Conservation (phyloP, 768 basidiomycete species). For the Mrakia gelida region DNA sequence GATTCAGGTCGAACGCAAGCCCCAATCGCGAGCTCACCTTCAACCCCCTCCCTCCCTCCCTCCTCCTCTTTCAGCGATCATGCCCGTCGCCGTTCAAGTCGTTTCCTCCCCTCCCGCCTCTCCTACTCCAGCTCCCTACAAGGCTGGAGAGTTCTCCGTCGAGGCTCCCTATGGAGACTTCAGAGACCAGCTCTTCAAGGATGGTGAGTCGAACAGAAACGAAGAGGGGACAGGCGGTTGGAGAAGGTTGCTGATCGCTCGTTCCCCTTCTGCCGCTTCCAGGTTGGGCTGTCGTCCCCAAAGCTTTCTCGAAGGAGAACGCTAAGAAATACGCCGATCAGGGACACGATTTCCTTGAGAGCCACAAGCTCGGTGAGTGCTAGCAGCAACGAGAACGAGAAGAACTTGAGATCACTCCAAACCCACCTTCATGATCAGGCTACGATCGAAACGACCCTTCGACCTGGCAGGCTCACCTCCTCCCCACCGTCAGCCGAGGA, state of each 20-base stretch:
- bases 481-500: slow-evolving; percentile 11
- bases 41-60: no score
- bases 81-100: no score
- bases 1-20: no score
- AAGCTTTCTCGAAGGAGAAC: slow-evolving; percentile 30
- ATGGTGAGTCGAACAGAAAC: background rate
- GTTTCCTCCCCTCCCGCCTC: no score
- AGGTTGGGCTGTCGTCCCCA: slow-evolving; percentile 4
- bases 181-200: background rate
- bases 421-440: slow-evolving; percentile 13
- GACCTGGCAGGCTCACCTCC: slow-evolving; percentile 33
- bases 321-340: slow-evolving; percentile 36
- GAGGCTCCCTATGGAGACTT: background rate
- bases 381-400: background rate
- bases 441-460: slow-evolving; percentile 39
- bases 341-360: slow-evolving; percentile 37
- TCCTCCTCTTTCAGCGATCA: background rate
- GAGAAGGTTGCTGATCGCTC: background rate
- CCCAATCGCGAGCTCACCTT: no score
- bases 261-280: background rate
- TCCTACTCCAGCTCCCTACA: no score
- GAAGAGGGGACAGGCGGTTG: background rate
- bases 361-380: slow-evolving; percentile 26
- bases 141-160: background rate
- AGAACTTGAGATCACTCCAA: background rate